phyloP scores from a whole-genome alignment of 495 filamentous ascomycete species.

The Penicillium tannophilum region DNA sequence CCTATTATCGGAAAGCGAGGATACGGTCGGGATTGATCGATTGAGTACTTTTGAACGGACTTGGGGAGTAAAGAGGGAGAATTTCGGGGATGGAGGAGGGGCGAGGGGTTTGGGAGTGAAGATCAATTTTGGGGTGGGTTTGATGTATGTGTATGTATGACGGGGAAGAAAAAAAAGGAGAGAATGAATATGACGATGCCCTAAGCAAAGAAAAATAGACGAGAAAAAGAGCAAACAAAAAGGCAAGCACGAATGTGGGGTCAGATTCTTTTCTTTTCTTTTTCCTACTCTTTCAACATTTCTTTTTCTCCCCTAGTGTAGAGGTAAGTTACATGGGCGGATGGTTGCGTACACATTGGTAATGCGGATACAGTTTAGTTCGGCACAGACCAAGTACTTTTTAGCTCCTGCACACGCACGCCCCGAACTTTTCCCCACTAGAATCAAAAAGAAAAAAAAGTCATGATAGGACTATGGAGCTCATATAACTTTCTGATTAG shows the following conservation, averaged over 20 bases:
- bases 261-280: slow-evolving; percentile 9
- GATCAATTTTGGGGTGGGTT: slow-evolving; percentile 28
- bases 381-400: slow-evolving; percentile 3
- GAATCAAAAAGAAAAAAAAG: neutral
- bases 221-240: neutral
- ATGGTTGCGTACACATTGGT: slow-evolving; percentile 34
- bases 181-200: neutral
- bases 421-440: slow-evolving; percentile 6
- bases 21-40: neutral
- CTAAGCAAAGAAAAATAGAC: neutral
- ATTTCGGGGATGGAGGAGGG: slow-evolving; percentile 5
- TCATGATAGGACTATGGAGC: neutral
- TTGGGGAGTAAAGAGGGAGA: slow-evolving; percentile 10
- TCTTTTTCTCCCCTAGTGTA: slow-evolving; percentile 4
- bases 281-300: slow-evolving; percentile 6
- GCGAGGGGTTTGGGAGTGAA: slow-evolving; percentile 30
- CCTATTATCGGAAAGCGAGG: neutral
- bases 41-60: neutral
- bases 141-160: slow-evolving; percentile 3
- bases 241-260: slow-evolving; percentile 1
- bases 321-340: slow-evolving; percentile 17
- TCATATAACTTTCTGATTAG: neutral
- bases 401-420: slow-evolving; percentile 5
- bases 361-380: slow-evolving; percentile 17
- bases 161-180: slow-evolving; percentile 6